Evolutionary conservation across 768 basidiomycete genomes (phyloP), one percentile per base, ranked within the genome.

Genomic region (Hemileccinum rubropunctum): DNA sequence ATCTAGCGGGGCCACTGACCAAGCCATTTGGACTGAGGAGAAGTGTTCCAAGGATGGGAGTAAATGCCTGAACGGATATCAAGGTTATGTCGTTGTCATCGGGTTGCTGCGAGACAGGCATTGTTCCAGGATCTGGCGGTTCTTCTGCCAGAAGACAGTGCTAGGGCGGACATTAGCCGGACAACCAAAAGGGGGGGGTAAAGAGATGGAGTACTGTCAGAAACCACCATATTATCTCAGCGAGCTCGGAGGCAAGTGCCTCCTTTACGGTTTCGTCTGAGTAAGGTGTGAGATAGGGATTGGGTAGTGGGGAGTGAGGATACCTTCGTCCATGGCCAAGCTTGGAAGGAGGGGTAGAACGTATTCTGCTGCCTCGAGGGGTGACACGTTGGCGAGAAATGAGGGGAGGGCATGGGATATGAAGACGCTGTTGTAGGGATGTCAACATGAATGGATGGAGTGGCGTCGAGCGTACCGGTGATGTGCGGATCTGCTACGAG

Each of bases 181-280:
- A 38, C 51, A 20, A 18, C 43, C 12, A 34, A 23, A 26, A n/a
- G 57, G 41, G 30, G 10, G 45, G 30, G 10, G 45, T 14, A 39
- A 48, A 40, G 35, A n/a, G 13, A 49, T 46, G 33, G 6, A 55
- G 65, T 56, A 83, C 83, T 48, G 84, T 81, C 59, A 91, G 84
- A 70, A 95, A 98, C 84, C 91, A 95, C 92, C 92, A 97, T 42
- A 97, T 80, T 57, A 95, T 81, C 43, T 79, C 72, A 33, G 90
- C 83, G 10, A 98, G 74, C 56, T 90, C 85, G 2, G 82, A 76
- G 1, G 90, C 85, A 20, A 97, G 81, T 6, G 91, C 89, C 66
- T 95, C 93, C 65, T 89, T 90, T 45, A 97, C 91, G 39, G 76
- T 66, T 61, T 95, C 93, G 52, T 95, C 93, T 91, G 60, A 30